Evolutionary conservation across 305 asterid species (phyloP).

Genomic region (Solanum hybrid): DNA sequence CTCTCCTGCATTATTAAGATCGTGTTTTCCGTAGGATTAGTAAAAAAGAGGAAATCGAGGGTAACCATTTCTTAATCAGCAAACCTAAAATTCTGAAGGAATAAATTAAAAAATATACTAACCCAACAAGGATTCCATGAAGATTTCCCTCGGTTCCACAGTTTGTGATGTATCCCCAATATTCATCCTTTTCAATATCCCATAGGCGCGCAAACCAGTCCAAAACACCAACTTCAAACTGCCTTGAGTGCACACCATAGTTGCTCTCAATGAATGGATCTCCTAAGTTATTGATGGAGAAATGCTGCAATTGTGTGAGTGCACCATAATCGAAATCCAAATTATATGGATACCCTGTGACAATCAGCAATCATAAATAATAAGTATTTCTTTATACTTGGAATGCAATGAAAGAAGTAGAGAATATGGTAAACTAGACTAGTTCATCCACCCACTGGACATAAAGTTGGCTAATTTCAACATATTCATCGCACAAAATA

Average conservation of each 20-base stretch:
- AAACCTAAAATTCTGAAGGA: slow-evolving; percentile 1
- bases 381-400: background rate
- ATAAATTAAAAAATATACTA: slow-evolving; percentile 11
- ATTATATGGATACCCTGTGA: slow-evolving; percentile 85
- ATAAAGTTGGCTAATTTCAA: background rate
- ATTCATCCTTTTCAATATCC: slow-evolving; percentile 82
- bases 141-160: slow-evolving; percentile 99
- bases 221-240: slow-evolving; percentile 86
- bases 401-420: background rate
- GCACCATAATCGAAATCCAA: slow-evolving; percentile 95
- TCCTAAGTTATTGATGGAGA: slow-evolving; percentile 84
- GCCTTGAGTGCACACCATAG: slow-evolving; percentile 87
- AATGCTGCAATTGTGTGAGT: slow-evolving; percentile 83
- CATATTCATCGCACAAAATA: background rate
- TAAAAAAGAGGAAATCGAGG: background rate
- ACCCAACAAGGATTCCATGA: slow-evolving; percentile 92
- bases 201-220: slow-evolving; percentile 94
- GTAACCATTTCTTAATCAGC: background rate
- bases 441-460: background rate
- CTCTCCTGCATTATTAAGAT: slow-evolving; percentile 52
- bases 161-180: slow-evolving; percentile 96
- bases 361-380: background rate
- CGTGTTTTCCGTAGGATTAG: slow-evolving; percentile 7
- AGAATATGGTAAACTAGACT: background rate
- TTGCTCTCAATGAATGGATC: slow-evolving; percentile 94